Base-by-base conservation (phyloP, 148 eudicot species). In the Suaeda aralocaspica region DNA sequence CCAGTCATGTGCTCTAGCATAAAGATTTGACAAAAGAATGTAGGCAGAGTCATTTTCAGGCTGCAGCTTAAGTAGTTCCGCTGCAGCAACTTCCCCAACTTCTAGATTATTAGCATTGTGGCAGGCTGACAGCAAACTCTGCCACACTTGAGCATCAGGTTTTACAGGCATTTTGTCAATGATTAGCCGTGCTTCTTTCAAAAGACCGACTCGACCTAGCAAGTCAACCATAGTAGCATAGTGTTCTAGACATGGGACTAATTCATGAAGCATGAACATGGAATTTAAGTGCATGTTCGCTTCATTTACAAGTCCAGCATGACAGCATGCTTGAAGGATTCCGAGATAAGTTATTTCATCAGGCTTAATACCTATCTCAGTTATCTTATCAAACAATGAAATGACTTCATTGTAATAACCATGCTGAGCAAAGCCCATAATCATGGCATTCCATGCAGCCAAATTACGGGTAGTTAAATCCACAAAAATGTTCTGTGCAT, bases 331-430 rank as follows among this genome's bases (percentile, higher is more conserved):
- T 28, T 70, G 86, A 61, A 87, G 86, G 44, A 87, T 74, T 61
- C 90, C 90, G 18, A 87, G 78, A 80, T 82, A 84, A 18, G 88
- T 87, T 69, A 87, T 87, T 74, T 84, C 86, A 57, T 84, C 88
- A 24, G 86, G 86, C 59, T 61, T 76, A 13, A 84, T 61, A 19
- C 83, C 77, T 45, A 59, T 18, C 49, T 74, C 80, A 6, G 33
- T 63, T 82, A 87, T 82, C 51, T 72, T 64, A 2, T 53, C 30
- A 41, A 80, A 80, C 18, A 86, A 21, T 28, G 66, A 36, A 34
- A 80, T 70, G 55, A 78, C 88, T 71, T 82, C 78, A 26, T 69
- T 25, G 67, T 74, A 70, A 76, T 76, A 60, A 51, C 85, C 85
- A 24, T 76, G 75, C 68, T 84, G 90, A 72, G 90, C 83, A 78